Conservation (phyloP, 805 yeast species). For the Brettanomyces custersianus region DNA sequence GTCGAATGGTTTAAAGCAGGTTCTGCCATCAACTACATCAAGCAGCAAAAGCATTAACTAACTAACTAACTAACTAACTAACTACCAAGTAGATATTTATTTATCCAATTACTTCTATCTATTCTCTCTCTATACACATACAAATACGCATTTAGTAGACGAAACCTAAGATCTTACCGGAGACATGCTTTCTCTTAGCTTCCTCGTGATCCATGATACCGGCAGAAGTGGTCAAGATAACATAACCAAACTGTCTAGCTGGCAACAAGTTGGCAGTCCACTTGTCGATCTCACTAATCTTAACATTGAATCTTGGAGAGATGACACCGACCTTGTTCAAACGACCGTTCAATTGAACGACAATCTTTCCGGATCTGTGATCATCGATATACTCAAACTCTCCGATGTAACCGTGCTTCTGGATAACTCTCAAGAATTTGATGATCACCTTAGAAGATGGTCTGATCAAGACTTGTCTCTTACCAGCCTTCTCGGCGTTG, state of each 20-base stretch:
- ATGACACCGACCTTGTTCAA: conserved; percentile 98
- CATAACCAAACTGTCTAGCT: conserved; percentile 98
- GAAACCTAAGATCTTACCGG: conserved; percentile 97
- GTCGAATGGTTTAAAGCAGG: conserved; percentile 95
- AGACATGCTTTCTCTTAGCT: conserved; percentile 99
- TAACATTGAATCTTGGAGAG: conserved; percentile 97
- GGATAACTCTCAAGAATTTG: conserved; percentile 95
- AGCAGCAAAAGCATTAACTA: background rate
- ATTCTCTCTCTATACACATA: background rate
- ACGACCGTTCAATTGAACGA: conserved; percentile 95
- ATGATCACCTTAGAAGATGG: conserved; percentile 97
- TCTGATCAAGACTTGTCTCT: conserved; percentile 97
- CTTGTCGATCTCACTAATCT: conserved; percentile 91
- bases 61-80: background rate
- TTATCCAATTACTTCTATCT: background rate
- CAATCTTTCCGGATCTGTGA: conserved; percentile 98
- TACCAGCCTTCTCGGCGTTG: conserved; percentile 99
- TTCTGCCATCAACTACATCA: conserved; percentile 86
- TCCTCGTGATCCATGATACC: conserved; percentile 99
- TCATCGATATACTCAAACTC: conserved; percentile 97
- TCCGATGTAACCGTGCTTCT: conserved; percentile 96
- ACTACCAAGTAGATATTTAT: background rate
- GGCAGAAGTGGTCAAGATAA: conserved; percentile 96
- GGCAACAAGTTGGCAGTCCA: conserved; percentile 98
- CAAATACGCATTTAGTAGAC: conserved; percentile 55